These are phyloP conservation scores for Fusarium devonianum DNA, from an alignment of 2,329 filamentous ascomycete genomes.

Conservation along the genomic window DNA sequence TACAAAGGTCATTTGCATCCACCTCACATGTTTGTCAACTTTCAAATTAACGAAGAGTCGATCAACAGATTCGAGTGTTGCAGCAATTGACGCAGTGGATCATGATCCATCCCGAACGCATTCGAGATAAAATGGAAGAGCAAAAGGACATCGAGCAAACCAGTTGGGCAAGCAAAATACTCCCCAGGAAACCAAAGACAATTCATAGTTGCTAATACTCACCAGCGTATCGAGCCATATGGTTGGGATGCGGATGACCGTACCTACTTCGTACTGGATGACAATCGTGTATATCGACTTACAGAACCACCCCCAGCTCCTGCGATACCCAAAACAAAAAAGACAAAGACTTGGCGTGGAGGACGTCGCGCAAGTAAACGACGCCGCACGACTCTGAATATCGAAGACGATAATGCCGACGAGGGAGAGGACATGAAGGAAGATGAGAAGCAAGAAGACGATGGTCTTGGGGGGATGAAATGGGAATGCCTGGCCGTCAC, in stretches of 20 bases:
- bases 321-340: conserved; percentile 73
- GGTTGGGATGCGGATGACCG: conserved; percentile 91
- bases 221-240: conserved; percentile 76
- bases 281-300: conserved; percentile 89
- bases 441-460: conserved; percentile 52
- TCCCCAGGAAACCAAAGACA: conserved; percentile 45
- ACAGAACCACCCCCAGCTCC: conserved; percentile 73
- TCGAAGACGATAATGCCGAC: conserved; percentile 44
- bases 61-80: conserved; percentile 70
- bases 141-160: conserved; percentile 82
- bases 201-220: conserved; percentile 22
- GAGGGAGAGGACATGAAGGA: conserved; percentile 49
- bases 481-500: conserved; percentile 94
- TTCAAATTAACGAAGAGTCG: not conserved
- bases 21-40: not conserved
- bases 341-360: conserved; percentile 58
- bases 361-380: conserved; percentile 75
- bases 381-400: conserved; percentile 61
- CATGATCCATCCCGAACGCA: conserved; percentile 83
- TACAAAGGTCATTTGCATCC: conserved; percentile 70
- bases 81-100: conserved; percentile 92
- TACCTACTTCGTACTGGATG: conserved; percentile 89
- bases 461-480: conserved; percentile 76
- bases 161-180: conserved; percentile 74
- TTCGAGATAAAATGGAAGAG: conserved; percentile 86